Base-by-base conservation (phyloP, 495 filamentous ascomycete species). In the Hypoxylon fragiforme region DNA sequence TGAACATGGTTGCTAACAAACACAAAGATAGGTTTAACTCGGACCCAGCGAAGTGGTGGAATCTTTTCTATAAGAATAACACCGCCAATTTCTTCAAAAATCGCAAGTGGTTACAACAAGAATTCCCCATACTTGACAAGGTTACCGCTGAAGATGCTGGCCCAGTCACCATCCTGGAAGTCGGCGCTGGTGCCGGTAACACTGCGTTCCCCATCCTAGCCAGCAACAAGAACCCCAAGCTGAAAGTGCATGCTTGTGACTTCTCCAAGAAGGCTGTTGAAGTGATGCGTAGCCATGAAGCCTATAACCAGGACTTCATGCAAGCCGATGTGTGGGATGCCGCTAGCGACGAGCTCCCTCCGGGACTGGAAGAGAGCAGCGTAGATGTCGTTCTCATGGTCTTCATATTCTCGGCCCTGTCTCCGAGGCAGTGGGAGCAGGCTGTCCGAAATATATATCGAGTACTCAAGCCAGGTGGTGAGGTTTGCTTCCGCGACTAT, bases 71-170 rank as follows among this genome's bases (percentile, higher is more conserved):
- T 75, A 86, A 87, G 68, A 92, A 96, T 71, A 97, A 98, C 72
- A 88, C 85, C 4, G 79, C 83, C 45, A 96, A 97, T 67, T 98
- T 98, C 75, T 98, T 98, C 85, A 97, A 98, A 73, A 86, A 98
- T 62, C 85, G 94, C 40, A 97, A 97, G 68, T 98, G 94, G 94
- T 73, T 98, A 28, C 84, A 83, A 34, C 91, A 97, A 69, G 94
- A 98, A 69, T 98, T 97, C 53, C 94, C 94, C 0, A 74, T 96
- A 2, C 75, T 98, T 11, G 80, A 77, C 0, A 76, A 85, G 24
- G 77, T 92, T 22, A 89, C 87, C 3, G 73, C 76, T 44, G 76
- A 80, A 46, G 81, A 78, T 21, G 80, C 82, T 0, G 86, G 85
- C 1, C 77, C 74, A 3, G 70, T 79, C 44, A 81, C 80, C 12